These are phyloP conservation scores for Fraxinus ornus DNA, from an alignment of 305 asterid genomes.

Conservation along the genomic window DNA sequence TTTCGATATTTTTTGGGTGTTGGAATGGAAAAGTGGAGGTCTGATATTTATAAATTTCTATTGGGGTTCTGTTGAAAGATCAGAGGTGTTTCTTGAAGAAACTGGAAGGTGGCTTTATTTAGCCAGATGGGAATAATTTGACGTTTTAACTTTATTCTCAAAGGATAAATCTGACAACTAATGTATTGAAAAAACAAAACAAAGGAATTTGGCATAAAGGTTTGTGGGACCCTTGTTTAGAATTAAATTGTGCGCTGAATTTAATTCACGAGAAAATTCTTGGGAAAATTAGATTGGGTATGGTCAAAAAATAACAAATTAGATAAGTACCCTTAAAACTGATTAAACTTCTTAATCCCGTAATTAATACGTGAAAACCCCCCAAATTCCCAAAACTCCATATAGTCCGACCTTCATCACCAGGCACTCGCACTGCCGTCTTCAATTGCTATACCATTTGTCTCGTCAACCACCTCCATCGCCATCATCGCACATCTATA, in stretches of 20 bases:
- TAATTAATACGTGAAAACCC: no score
- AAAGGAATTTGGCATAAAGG: not conserved
- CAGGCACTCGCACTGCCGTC: no score
- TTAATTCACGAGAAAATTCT: no score
- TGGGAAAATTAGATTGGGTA: no score
- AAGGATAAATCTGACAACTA: not conserved
- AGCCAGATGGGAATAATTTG: not conserved
- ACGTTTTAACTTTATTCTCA: not conserved
- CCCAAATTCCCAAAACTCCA: no score
- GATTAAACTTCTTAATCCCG: no score
- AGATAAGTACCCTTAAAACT: no score
- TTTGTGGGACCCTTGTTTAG: not conserved
- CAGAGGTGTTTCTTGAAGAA: constrained; percentile 33
- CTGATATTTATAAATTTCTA: not conserved
- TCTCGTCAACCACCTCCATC: no score
- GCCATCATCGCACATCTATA: no score
- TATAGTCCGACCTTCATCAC: no score
- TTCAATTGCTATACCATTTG: no score
- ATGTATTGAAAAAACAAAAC: not conserved
- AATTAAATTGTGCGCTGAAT: not conserved
- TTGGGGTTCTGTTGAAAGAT: not conserved
- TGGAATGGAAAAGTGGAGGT: not conserved
- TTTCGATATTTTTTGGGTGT: not conserved
- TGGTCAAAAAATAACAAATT: no score
- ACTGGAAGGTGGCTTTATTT: constrained; percentile 23